Evolutionary conservation across 2,329 filamentous ascomycete species (phyloP).

Genomic region (Aspergillus phoenicis): DNA sequence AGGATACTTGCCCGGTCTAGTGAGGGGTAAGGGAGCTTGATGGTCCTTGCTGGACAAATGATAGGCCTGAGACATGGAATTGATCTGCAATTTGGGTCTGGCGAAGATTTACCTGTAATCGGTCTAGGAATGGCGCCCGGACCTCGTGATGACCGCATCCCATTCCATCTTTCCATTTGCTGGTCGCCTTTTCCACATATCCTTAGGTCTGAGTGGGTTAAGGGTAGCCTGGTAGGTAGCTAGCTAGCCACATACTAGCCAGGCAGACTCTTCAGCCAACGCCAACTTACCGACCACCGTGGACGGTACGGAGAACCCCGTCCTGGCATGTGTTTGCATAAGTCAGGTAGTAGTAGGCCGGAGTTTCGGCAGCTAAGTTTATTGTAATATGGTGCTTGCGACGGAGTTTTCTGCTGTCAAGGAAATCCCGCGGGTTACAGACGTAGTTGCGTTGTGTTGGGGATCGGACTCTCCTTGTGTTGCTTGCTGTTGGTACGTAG

Average conservation of each 20-base stretch:
- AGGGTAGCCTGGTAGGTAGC: neutral
- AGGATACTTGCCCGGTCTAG: neutral
- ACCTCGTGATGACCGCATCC: conserved; percentile 11
- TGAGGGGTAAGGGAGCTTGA: neutral
- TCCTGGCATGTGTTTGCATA: neutral
- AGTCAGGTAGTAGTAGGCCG: neutral
- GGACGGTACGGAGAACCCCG: neutral
- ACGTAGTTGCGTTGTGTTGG: neutral
- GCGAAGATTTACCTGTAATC: conserved; percentile 5
- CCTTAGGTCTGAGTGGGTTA: neutral
- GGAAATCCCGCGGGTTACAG: neutral
- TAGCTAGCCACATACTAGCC: neutral
- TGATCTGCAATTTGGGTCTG: conserved; percentile 3
- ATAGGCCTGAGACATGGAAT: conserved; percentile 9
- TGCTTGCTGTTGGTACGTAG: neutral
- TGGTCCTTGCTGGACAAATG: neutral
- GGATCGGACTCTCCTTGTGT: neutral
- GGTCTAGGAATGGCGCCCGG: conserved; percentile 3
- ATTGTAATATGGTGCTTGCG: neutral
- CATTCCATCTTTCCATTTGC: neutral
- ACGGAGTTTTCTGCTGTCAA: neutral
- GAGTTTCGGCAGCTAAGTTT: neutral
- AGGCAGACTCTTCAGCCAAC: neutral
- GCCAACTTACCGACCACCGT: neutral
- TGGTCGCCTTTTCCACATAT: neutral